Evolutionary conservation across 345 rosid genomes (phyloP).

Genomic region (Punica granatum): DNA sequence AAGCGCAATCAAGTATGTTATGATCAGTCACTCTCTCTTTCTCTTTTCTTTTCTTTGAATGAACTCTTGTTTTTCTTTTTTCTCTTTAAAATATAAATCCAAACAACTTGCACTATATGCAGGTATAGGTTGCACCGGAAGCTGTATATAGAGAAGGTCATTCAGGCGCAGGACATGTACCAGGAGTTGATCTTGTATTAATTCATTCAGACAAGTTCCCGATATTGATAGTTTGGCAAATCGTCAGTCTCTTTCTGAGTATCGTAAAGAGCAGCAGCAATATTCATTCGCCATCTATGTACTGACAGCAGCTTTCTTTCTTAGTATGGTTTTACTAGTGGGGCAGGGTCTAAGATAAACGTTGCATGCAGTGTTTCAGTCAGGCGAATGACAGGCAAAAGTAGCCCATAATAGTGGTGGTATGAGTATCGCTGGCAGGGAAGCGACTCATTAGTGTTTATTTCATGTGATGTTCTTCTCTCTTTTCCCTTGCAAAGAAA

Average conservation of each 20-base stretch:
- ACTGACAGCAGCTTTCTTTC: not conserved
- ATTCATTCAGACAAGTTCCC: not conserved
- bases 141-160: conserved; percentile 59
- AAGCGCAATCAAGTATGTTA: conserved; percentile 51
- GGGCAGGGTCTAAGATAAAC: too few relatives aligned
- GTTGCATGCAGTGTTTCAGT: too few relatives aligned
- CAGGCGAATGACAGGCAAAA: too few relatives aligned
- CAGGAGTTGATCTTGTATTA: conserved; percentile 64
- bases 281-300: not conserved
- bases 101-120: conserved; percentile 6
- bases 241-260: not conserved
- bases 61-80: too few relatives aligned
- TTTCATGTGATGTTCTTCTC: not conserved
- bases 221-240: not conserved
- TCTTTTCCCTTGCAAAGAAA: not conserved
- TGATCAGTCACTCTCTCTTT: not conserved
- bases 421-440: too few relatives aligned
- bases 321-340: not conserved
- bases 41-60: not conserved
- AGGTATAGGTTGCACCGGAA: conserved; percentile 81
- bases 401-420: too few relatives aligned
- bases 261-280: not conserved
- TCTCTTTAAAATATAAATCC: not conserved
- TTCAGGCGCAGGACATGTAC: conserved; percentile 63
- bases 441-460: not conserved